Evolutionary conservation across 768 basidiomycete genomes (phyloP).

Genomic region (Russula vinacea): DNA sequence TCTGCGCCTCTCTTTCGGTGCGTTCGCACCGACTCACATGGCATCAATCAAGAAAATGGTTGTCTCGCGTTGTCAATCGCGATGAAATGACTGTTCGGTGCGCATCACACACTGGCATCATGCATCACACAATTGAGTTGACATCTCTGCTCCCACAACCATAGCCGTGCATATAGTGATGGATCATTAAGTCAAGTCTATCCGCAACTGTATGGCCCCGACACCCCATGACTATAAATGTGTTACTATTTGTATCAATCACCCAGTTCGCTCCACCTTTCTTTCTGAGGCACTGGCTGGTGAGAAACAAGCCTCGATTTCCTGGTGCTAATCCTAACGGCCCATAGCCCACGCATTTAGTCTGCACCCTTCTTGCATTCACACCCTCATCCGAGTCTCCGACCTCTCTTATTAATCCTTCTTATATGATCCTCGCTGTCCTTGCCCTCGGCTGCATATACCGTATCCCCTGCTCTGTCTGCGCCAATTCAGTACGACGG

Average conservation of each 20-base stretch:
- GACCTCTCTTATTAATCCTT: not conserved
- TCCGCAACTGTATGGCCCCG: not conserved
- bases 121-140: too few relatives aligned
- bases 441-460: constrained; percentile 6
- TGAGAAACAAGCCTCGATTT: not conserved
- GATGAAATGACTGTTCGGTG: too few relatives aligned
- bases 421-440: not conserved
- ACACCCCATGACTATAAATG: not conserved
- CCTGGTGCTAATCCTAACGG: not conserved
- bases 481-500: not conserved
- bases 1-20: too few relatives aligned
- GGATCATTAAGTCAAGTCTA: not conserved
- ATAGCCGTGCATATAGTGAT: too few relatives aligned
- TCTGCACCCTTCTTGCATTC: not conserved
- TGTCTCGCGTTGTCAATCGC: too few relatives aligned
- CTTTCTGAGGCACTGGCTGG: constrained; percentile 19
- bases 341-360: not conserved
- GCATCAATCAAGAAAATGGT: too few relatives aligned
- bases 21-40: too few relatives aligned
- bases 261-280: constrained; percentile 4
- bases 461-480: not conserved
- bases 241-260: not conserved
- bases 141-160: too few relatives aligned
- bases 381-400: not conserved
- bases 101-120: too few relatives aligned